phyloP scores from a whole-genome alignment of 345 rosid species.

The Mercurialis annua region DNA sequence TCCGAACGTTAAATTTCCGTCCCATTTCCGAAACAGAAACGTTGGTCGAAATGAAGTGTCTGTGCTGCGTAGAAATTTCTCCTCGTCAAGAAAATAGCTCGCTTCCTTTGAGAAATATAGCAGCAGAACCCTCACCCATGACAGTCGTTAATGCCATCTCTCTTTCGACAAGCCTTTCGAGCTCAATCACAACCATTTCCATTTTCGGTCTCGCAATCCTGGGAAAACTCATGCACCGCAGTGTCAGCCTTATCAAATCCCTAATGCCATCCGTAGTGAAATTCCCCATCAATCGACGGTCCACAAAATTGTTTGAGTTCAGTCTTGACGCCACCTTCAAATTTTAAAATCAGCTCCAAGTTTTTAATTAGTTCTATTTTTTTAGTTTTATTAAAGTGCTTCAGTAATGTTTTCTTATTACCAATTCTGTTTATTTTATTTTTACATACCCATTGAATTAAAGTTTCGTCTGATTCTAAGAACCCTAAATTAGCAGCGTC shows the following conservation, averaged over 20 bases:
- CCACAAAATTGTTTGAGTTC: conserved; percentile 45
- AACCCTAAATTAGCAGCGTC: conserved; percentile 26
- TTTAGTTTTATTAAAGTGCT: too few species aligned
- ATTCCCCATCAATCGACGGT: conserved; percentile 43
- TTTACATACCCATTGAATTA: conserved; percentile 46
- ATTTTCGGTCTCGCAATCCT: conserved; percentile 42
- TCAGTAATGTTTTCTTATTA: too few species aligned
- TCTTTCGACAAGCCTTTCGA: conserved; percentile 47
- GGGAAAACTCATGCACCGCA: conserved; percentile 44
- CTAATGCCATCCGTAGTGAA: conserved; percentile 49
- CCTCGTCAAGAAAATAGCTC: conserved; percentile 43
- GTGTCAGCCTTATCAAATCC: conserved; percentile 39
- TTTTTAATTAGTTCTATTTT: too few species aligned
- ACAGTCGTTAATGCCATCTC: conserved; percentile 51
- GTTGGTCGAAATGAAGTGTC: too few species aligned
- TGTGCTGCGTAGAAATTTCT: too few species aligned
- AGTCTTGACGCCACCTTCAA: conserved; percentile 43
- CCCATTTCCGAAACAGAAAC: too few species aligned
- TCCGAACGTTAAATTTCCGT: too few species aligned
- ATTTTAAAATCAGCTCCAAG: too few species aligned
- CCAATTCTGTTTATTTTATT: too few species aligned
- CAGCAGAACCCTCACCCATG: conserved; percentile 56
- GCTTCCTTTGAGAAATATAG: conserved; percentile 55
- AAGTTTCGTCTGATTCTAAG: conserved; percentile 37
- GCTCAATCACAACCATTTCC: conserved; percentile 45